These are phyloP conservation scores for Rhizopogon roseolus DNA, from an alignment of 768 basidiomycete species.

Conservation along the genomic window DNA sequence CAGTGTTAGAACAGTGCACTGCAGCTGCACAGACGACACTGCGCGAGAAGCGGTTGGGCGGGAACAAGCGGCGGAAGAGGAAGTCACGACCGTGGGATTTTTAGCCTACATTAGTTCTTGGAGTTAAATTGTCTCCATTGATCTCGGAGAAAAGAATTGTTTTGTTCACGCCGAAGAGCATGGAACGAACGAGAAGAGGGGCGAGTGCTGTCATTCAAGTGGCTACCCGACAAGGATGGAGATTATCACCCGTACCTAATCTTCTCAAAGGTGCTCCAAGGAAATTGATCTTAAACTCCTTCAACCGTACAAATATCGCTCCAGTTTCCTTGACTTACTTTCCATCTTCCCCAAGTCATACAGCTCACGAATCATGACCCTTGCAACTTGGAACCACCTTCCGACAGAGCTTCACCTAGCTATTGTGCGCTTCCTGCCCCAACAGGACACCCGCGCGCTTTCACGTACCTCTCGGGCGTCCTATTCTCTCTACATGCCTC, in stretches of 20 bases:
- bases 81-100: constrained; percentile 1
- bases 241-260: constrained; percentile 1
- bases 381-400: constrained; percentile 47
- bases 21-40: neutral
- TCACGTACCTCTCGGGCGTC: constrained; percentile 44
- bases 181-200: constrained; percentile 4
- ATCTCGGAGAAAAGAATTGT: constrained; percentile 14
- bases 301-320: neutral
- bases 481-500: constrained; percentile 52
- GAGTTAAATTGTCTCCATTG: constrained; percentile 10
- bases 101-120: neutral
- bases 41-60: neutral
- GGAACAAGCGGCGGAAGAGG: neutral
- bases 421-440: constrained; percentile 46
- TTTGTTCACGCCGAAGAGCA: constrained; percentile 11
- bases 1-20: neutral
- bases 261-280: constrained; percentile 1
- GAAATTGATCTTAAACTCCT: neutral
- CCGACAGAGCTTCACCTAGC: constrained; percentile 65
- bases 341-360: neutral
- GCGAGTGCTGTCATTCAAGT: neutral
- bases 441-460: constrained; percentile 40
- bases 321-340: neutral
- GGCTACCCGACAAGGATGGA: constrained; percentile 16
- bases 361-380: neutral